Evolutionary conservation across 2,329 filamentous ascomycete genomes (phyloP).

Genomic region (Cryphonectria japonica): DNA sequence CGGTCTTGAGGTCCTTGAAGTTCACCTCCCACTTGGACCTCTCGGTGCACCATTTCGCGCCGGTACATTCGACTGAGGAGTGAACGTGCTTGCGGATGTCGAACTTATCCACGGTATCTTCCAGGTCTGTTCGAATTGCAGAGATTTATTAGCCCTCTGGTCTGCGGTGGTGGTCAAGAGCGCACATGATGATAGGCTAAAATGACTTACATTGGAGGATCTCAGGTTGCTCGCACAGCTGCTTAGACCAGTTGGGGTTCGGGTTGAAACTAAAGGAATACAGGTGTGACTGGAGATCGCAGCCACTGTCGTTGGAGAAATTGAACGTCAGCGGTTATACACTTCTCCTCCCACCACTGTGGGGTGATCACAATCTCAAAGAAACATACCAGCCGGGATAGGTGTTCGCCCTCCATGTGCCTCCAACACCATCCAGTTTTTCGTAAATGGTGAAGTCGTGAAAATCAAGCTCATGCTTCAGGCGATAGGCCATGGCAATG

Average conservation of each 20-base stretch:
- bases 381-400: slow-evolving; percentile 17
- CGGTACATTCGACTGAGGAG: slow-evolving; percentile 31
- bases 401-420: slow-evolving; percentile 20
- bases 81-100: slow-evolving; percentile 34
- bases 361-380: too few relatives aligned
- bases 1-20: neutral
- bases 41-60: slow-evolving; percentile 26
- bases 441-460: slow-evolving; percentile 20
- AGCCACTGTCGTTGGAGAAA: slow-evolving; percentile 28
- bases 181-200: neutral
- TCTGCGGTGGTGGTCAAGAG: too few relatives aligned
- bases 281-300: slow-evolving; percentile 42
- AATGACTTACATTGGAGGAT: slow-evolving; percentile 37
- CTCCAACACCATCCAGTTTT: slow-evolving; percentile 14
- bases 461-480: slow-evolving; percentile 20
- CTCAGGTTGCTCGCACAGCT: slow-evolving; percentile 41
- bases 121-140: slow-evolving; percentile 23
- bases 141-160: too few relatives aligned
- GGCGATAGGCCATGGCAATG: slow-evolving; percentile 20
- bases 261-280: slow-evolving; percentile 48
- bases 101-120: slow-evolving; percentile 31
- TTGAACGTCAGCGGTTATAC: neutral
- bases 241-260: slow-evolving; percentile 45
- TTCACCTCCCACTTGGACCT: neutral
- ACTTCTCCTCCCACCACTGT: too few relatives aligned